Conservation (phyloP, 2,329 filamentous ascomycete genomes). For the Colletotrichum camelliae region DNA sequence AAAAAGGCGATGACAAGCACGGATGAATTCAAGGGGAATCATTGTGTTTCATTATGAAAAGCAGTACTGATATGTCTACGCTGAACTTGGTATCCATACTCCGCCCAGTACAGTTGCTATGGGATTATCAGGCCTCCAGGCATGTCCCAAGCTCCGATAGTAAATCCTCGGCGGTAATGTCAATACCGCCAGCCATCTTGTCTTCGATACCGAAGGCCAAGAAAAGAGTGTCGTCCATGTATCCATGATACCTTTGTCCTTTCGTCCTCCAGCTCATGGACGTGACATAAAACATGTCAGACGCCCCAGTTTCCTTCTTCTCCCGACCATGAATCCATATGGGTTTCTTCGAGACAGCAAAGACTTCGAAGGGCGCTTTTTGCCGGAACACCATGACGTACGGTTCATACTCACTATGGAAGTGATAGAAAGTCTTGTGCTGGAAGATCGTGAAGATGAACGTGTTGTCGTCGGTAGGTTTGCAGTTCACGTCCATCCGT, state of each 20-base stretch:
- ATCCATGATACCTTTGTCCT: slow-evolving; percentile 58
- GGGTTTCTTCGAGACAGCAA: slow-evolving; percentile 54
- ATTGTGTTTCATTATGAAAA: neutral
- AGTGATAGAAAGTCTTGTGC: slow-evolving; percentile 54
- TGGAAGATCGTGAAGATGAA: slow-evolving; percentile 62
- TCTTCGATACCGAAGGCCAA: slow-evolving; percentile 64
- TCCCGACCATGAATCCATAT: slow-evolving; percentile 61
- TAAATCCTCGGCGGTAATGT: slow-evolving; percentile 55
- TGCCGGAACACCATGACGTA: slow-evolving; percentile 58
- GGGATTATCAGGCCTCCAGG: neutral
- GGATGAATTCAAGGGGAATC: neutral
- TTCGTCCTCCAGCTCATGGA: slow-evolving; percentile 59
- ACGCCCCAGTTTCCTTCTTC: slow-evolving; percentile 35
- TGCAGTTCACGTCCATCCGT: slow-evolving; percentile 49
- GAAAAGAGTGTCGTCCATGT: slow-evolving; percentile 60
- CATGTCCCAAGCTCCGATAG: slow-evolving; percentile 35
- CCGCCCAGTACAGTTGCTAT: neutral
- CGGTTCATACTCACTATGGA: slow-evolving; percentile 60
- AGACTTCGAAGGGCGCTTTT: slow-evolving; percentile 52
- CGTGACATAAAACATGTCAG: slow-evolving; percentile 64
- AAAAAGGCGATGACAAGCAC: neutral
- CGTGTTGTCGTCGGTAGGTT: slow-evolving; percentile 50
- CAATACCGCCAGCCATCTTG: slow-evolving; percentile 50
- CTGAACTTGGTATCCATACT: neutral
- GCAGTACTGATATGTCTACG: neutral